A percentile compares a stretch with the other conserved stretches of the same genome.
phyloP scores from a whole-genome alignment of 352 stramenopile genomes.

The Globisporangium perplexum region DNA sequence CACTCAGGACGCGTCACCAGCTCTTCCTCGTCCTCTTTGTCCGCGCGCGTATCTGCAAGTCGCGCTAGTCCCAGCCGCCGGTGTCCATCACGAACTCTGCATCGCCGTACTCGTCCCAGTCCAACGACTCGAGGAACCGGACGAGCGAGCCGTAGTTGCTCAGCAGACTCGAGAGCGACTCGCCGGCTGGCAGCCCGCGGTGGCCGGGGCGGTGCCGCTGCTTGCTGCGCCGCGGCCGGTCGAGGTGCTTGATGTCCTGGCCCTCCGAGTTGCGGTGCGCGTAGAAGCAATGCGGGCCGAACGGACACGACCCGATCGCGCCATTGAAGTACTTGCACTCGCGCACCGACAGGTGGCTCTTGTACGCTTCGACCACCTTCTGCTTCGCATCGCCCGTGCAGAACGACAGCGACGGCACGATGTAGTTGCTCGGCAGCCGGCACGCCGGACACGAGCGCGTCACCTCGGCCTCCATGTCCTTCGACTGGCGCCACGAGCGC shows the following conservation, averaged over 20 bases:
- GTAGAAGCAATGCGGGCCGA: slow-evolving; percentile 73
- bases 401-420: slow-evolving; percentile 76
- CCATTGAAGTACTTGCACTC: slow-evolving; percentile 83
- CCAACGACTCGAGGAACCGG: slow-evolving; percentile 54
- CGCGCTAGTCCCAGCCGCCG: slow-evolving; percentile 1
- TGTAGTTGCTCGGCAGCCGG: slow-evolving; percentile 62
- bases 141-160: slow-evolving; percentile 62
- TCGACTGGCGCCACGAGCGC: slow-evolving; percentile 62
- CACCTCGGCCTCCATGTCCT: slow-evolving; percentile 67
- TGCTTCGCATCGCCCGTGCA: slow-evolving; percentile 55
- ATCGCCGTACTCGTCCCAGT: slow-evolving; percentile 41
- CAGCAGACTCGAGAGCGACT: slow-evolving; percentile 39
- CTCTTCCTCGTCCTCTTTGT: neutral
- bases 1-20: too few relatives aligned
- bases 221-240: slow-evolving; percentile 26
- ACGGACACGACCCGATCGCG: slow-evolving; percentile 58
- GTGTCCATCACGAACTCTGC: slow-evolving; percentile 9
- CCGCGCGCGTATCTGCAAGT: too few relatives aligned
- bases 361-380: slow-evolving; percentile 60
- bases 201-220: neutral
- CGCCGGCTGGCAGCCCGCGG: slow-evolving; percentile 1
- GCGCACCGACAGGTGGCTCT: slow-evolving; percentile 61
- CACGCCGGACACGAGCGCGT: slow-evolving; percentile 64
- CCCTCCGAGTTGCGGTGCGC: slow-evolving; percentile 55
- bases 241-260: slow-evolving; percentile 59